Evolutionary conservation across 1,284 basidiomycete genomes (phyloP).

Genomic region (Microbotryomycetes sp.): DNA sequence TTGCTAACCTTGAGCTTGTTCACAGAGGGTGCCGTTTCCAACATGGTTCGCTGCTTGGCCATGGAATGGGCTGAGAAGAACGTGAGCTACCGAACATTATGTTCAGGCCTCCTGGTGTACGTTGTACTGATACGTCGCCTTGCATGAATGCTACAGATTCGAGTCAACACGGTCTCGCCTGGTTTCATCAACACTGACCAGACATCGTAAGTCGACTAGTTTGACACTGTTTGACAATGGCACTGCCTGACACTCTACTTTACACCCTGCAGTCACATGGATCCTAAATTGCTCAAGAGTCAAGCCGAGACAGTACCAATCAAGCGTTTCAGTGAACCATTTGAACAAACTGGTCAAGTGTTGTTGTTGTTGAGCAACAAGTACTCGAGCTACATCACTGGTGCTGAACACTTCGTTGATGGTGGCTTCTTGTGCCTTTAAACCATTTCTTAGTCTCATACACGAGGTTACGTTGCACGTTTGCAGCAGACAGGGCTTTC

Average conservation of each 20-base stretch:
- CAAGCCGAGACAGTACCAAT: slow-evolving; percentile 42
- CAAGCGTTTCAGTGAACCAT: slow-evolving; percentile 47
- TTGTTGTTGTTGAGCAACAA: slow-evolving; percentile 47
- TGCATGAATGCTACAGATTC: slow-evolving; percentile 42
- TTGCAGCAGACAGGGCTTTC: too few species aligned
- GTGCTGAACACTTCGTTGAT: slow-evolving; percentile 48
- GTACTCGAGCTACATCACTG: slow-evolving; percentile 48
- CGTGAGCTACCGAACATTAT: too few species aligned
- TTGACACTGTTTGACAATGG: neutral
- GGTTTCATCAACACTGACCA: slow-evolving; percentile 45
- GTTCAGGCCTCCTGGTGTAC: too few species aligned
- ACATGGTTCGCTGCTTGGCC: slow-evolving; percentile 54
- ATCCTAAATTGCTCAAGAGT: slow-evolving; percentile 25
- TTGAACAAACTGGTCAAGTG: slow-evolving; percentile 48
- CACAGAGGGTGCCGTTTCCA: slow-evolving; percentile 50
- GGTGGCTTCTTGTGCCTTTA: slow-evolving; percentile 41
- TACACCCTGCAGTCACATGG: slow-evolving; percentile 25
- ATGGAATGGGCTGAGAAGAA: slow-evolving; percentile 52
- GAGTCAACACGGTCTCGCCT: slow-evolving; percentile 53
- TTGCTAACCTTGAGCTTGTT: slow-evolving; percentile 40
- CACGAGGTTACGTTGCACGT: too few species aligned
- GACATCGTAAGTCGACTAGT: slow-evolving; percentile 31
- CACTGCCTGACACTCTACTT: too few species aligned
- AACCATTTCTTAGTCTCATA: too few species aligned
- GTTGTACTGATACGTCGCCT: neutral